phyloP scores from a whole-genome alignment of 2,329 filamentous ascomycete species.

The Aspergillus pseudoterreus region DNA sequence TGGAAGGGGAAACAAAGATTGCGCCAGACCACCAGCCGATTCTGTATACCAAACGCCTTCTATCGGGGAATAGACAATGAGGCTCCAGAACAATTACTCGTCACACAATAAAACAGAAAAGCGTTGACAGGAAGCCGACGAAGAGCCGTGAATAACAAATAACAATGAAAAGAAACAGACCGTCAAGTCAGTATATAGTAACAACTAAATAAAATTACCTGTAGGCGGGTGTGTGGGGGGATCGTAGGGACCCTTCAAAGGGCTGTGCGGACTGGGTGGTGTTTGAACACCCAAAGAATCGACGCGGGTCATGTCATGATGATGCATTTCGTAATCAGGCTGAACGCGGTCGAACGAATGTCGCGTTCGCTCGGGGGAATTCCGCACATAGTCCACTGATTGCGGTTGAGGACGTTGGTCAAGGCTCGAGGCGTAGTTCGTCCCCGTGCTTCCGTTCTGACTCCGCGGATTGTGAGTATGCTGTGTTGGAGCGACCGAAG shows the following conservation, averaged over 20 bases:
- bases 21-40: conserved; percentile 31
- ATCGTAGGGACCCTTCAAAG: conserved; percentile 32
- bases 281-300: conserved; percentile 58
- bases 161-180: conserved; percentile 20
- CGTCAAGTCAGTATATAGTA: conserved; percentile 25
- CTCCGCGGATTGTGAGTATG: conserved; percentile 76
- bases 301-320: conserved; percentile 84
- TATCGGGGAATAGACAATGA: conserved; percentile 36
- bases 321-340: conserved; percentile 70
- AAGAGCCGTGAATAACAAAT: conserved; percentile 30
- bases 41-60: conserved; percentile 37
- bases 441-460: conserved; percentile 90
- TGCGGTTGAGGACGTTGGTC: conserved; percentile 52
- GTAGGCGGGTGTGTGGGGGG: conserved; percentile 24
- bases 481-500: conserved; percentile 74
- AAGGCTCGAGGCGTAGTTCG: conserved; percentile 68
- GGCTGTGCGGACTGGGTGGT: conserved; percentile 30
- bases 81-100: conserved; percentile 21
- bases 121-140: conserved; percentile 18
- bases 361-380: conserved; percentile 82
- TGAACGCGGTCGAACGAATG: conserved; percentile 82
- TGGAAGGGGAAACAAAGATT: conserved; percentile 11
- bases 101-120: conserved; percentile 25
- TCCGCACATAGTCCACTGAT: conserved; percentile 57
- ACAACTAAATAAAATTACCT: conserved; percentile 24